Evolutionary conservation across 345 rosid genomes (phyloP).

Genomic region (Barbarea vulgaris): DNA sequence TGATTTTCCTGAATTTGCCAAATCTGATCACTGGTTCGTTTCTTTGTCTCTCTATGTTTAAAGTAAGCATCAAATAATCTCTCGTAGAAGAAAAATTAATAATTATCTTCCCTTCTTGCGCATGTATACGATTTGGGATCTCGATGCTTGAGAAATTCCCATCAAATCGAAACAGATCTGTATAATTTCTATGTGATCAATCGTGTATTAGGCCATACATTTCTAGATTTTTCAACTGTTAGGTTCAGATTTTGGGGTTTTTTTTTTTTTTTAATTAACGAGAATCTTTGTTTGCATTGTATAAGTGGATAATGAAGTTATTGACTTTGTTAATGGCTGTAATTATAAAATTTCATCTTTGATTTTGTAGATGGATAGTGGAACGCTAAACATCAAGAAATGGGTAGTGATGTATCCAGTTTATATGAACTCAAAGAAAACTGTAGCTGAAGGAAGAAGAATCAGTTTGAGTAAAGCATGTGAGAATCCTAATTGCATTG

Average conservation of each 20-base stretch:
- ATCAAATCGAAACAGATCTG: slow-evolving; percentile 21
- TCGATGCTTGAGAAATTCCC: slow-evolving; percentile 7
- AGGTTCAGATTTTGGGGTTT: slow-evolving; percentile 1
- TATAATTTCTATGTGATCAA: neutral
- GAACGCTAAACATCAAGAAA: slow-evolving; percentile 53
- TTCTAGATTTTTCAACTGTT: neutral
- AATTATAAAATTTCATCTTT: neutral
- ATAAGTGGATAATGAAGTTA: neutral
- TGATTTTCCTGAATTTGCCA: neutral
- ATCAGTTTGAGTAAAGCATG: slow-evolving; percentile 68
- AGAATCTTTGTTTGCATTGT: neutral
- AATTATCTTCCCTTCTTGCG: neutral
- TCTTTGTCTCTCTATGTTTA: neutral
- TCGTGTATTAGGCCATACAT: neutral
- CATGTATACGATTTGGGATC: slow-evolving; percentile 15
- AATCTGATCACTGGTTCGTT: slow-evolving; percentile 25
- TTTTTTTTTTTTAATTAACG: too few species aligned
- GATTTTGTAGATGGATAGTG: slow-evolving; percentile 50
- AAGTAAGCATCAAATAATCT: neutral
- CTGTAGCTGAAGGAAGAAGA: slow-evolving; percentile 86
- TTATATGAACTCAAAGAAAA: slow-evolving; percentile 88
- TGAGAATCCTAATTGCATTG: slow-evolving; percentile 80
- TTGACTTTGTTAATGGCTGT: neutral
- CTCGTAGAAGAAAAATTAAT: neutral
- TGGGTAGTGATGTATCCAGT: slow-evolving; percentile 89